Percentiles rank a stretch among this genome's conserved stretches.
Evolutionary conservation across 345 rosid species (phyloP).

Genomic region (Trapa bicornis): DNA sequence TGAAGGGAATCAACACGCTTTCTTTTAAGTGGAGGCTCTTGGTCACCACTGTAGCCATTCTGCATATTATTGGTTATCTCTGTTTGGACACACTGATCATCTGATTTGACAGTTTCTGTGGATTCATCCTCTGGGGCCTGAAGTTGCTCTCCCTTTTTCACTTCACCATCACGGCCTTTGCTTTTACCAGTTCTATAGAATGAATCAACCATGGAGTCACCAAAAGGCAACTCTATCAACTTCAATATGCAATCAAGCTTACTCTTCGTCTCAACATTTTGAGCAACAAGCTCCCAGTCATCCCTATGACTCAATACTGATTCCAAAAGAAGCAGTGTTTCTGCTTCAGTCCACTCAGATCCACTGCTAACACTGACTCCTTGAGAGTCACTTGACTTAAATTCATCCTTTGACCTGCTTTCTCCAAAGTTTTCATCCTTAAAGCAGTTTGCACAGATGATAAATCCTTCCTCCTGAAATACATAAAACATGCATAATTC

Average conservation of each 20-base stretch:
- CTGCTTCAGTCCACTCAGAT: conserved; percentile 76
- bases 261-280: conserved; percentile 56
- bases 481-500: background rate
- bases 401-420: conserved; percentile 42
- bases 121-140: conserved; percentile 20
- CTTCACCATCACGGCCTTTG: conserved; percentile 11
- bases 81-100: conserved; percentile 20
- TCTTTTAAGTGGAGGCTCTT: conserved; percentile 50
- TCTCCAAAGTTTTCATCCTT: conserved; percentile 48
- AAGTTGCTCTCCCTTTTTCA: conserved; percentile 17
- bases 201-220: conserved; percentile 49
- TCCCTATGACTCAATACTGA: conserved; percentile 70
- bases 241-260: conserved; percentile 73
- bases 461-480: conserved; percentile 30
- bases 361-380: conserved; percentile 13
- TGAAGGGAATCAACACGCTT: conserved; percentile 26
- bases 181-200: conserved; percentile 23
- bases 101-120: conserved; percentile 19
- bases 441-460: conserved; percentile 55
- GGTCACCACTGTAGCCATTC: conserved; percentile 30
- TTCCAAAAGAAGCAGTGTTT: conserved; percentile 66
- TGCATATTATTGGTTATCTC: conserved; percentile 24
- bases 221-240: conserved; percentile 83
- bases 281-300: conserved; percentile 89
- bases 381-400: conserved; percentile 28